Conservation (phyloP, 305 asterid genomes). For the Solanum hybrid region DNA sequence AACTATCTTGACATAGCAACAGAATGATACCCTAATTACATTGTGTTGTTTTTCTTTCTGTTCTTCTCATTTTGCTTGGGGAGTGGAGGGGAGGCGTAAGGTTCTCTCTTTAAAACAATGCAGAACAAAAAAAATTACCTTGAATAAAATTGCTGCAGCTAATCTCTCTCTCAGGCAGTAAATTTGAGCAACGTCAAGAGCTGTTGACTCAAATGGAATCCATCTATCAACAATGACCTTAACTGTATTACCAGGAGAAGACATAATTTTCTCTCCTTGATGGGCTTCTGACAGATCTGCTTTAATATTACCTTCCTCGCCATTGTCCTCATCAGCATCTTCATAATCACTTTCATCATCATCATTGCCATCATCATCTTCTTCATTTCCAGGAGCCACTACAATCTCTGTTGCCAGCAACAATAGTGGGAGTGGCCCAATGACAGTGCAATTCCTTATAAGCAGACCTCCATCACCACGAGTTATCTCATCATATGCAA, state of each 20-base stretch:
- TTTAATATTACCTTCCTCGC: slow-evolving; percentile 33
- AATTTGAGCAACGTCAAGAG: slow-evolving; percentile 88
- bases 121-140: slow-evolving; percentile 27
- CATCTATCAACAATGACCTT: slow-evolving; percentile 71
- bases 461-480: slow-evolving; percentile 82
- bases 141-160: slow-evolving; percentile 61
- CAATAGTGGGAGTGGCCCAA: slow-evolving; percentile 70
- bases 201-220: slow-evolving; percentile 67
- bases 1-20: neutral
- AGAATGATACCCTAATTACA: neutral
- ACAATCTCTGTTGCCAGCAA: slow-evolving; percentile 75
- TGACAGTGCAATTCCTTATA: slow-evolving; percentile 52
- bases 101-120: neutral
- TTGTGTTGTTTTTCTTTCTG: neutral
- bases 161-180: slow-evolving; percentile 89
- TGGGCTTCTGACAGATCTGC: slow-evolving; percentile 17
- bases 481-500: slow-evolving; percentile 75
- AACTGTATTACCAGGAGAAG: slow-evolving; percentile 62
- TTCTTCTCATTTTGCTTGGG: neutral
- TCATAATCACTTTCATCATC: slow-evolving; percentile 36
- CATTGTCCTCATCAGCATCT: slow-evolving; percentile 23
- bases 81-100: neutral
- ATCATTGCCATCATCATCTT: slow-evolving; percentile 32
- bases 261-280: slow-evolving; percentile 46
- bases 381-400: slow-evolving; percentile 54